Evolutionary conservation across 768 basidiomycete species (phyloP).

Genomic region (Mycena metata): DNA sequence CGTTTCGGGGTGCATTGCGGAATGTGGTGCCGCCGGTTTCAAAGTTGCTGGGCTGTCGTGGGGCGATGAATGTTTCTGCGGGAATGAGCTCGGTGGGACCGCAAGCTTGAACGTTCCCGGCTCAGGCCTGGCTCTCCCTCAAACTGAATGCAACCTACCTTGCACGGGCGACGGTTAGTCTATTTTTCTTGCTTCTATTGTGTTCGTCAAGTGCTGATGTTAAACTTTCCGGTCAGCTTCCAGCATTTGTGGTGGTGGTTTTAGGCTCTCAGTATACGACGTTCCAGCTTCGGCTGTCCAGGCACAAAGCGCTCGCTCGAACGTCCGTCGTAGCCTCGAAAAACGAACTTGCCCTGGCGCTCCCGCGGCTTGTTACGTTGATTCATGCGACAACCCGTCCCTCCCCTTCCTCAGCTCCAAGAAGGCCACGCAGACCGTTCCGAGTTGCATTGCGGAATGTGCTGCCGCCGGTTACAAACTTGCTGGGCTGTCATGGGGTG

Average conservation of each 20-base stretch:
- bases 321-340: constrained; percentile 25
- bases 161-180: constrained; percentile 26
- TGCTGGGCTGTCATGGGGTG: constrained; percentile 23
- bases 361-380: constrained; percentile 25
- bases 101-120: constrained; percentile 23
- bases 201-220: constrained; percentile 25
- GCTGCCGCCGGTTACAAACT: constrained; percentile 27
- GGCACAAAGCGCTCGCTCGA: constrained; percentile 22
- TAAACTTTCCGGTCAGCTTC: constrained; percentile 23
- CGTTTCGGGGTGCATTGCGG: constrained; percentile 27
- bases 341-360: too few relatives aligned
- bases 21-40: constrained; percentile 29
- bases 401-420: constrained; percentile 27
- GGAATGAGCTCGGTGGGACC: constrained; percentile 23
- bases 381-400: constrained; percentile 26
- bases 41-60: constrained; percentile 24
- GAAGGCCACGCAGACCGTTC: constrained; percentile 19
- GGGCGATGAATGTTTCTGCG: constrained; percentile 26
- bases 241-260: constrained; percentile 25
- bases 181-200: constrained; percentile 18
- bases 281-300: constrained; percentile 22
- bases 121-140: constrained; percentile 24
- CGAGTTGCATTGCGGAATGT: constrained; percentile 27
- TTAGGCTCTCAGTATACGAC: constrained; percentile 26
- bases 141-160: constrained; percentile 21